Evolutionary conservation across 352 stramenopile species (phyloP).

Genomic region (Plasmopara viticola): DNA sequence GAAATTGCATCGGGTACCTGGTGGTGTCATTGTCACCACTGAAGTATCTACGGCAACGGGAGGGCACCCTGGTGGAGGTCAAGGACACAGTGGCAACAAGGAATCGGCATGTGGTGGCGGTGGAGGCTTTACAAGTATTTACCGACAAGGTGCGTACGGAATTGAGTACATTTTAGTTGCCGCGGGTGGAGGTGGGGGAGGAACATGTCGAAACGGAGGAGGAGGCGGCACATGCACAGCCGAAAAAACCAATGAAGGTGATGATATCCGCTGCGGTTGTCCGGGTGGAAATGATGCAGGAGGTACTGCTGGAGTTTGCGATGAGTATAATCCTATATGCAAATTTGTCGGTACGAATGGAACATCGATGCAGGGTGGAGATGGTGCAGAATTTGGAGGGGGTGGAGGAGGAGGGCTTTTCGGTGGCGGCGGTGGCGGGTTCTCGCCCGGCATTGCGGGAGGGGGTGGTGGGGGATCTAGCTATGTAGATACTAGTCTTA

Average conservation of each 20-base stretch:
- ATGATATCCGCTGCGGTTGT: conserved; percentile 48
- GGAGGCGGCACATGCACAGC: conserved; percentile 33
- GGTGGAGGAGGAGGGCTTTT: conserved; percentile 59
- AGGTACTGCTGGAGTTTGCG: conserved; percentile 43
- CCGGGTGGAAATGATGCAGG: conserved; percentile 33
- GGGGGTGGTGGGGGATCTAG: conserved; percentile 60
- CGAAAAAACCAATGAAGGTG: conserved; percentile 22
- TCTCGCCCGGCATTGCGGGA: conserved; percentile 63
- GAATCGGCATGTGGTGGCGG: conserved; percentile 59
- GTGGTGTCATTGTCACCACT: conserved; percentile 28
- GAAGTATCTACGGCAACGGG: conserved; percentile 39
- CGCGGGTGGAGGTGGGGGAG: conserved; percentile 53
- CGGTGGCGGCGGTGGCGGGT: conserved; percentile 59
- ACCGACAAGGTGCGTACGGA: conserved; percentile 51
- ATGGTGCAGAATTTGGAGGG: conserved; percentile 68
- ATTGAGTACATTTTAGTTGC: conserved; percentile 68
- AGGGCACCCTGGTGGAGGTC: conserved; percentile 45
- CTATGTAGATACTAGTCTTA: conserved; percentile 38
- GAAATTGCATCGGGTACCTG: conserved; percentile 17
- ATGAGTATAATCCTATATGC: conserved; percentile 55
- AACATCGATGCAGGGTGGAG: conserved; percentile 44
- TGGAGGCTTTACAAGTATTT: conserved; percentile 66
- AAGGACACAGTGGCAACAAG: conserved; percentile 62
- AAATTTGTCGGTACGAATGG: conserved; percentile 51
- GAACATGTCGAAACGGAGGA: conserved; percentile 56